These are phyloP conservation scores for Aegilops longissima DNA, from an alignment of 176 grass and related monocot species.

Conservation along the genomic window DNA sequence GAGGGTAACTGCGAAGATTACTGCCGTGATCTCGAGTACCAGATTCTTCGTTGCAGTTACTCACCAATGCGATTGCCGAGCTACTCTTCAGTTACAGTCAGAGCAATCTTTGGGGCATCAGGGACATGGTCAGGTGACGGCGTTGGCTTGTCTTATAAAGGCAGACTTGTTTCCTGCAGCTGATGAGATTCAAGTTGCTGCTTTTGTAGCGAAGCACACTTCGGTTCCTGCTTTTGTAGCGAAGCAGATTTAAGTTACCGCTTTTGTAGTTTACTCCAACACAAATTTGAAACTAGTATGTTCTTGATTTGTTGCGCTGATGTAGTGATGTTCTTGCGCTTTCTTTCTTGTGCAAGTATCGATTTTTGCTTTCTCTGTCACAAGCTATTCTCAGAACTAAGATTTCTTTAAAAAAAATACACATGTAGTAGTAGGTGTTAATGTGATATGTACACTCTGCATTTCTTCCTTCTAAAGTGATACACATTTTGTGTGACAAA, in stretches of 20 bases:
- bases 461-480: too few species aligned
- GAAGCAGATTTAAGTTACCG: not conserved
- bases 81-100: not conserved
- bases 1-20: not conserved
- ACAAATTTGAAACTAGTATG: not conserved
- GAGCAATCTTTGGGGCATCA: not conserved
- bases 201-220: not conserved
- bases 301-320: not conserved
- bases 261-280: not conserved
- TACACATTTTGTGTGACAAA: too few species aligned
- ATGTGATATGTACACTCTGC: too few species aligned
- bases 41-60: not conserved
- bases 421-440: too few species aligned
- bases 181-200: not conserved
- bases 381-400: too few species aligned
- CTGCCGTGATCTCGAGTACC: not conserved
- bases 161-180: not conserved
- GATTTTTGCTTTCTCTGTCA: not conserved
- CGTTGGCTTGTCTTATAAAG: not conserved
- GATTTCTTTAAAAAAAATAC: too few species aligned
- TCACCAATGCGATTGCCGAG: not conserved
- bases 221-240: not conserved
- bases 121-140: not conserved
- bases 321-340: not conserved
- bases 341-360: not conserved